Base-by-base conservation (phyloP, 129 eudicot genomes). In the Solidago caesia region DNA sequence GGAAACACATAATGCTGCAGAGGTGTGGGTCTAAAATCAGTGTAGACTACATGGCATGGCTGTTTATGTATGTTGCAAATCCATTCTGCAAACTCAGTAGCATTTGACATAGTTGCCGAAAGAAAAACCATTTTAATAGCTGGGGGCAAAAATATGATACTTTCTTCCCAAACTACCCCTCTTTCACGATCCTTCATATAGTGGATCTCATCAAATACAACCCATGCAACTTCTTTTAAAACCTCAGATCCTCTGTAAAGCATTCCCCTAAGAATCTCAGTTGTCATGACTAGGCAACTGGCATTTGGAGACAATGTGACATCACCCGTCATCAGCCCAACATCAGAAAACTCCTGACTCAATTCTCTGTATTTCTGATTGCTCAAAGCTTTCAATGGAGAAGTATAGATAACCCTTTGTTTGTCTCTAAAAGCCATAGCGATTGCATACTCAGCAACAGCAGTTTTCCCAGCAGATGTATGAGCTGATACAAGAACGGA, bases 71-170 rank as follows among this genome's bases (percentile, higher is more conserved):
- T 84, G 74, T 85, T 85, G 67, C 97, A 95, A 53, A 91, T 95
- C 99, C 99, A 95, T 84, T 95, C 99, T 6, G 99, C 99, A 84
- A 95, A 95, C 83, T 95, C 97, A 7, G 96, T 95, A 39, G 99
- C 97, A 85, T 95, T 95, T 5, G 99, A 95, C 99, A 91, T 95
- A 0, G 99, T 91, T 25, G 99, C 99, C 1, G 97, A 95, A 74
- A 95, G 89, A 79, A 95, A 95, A 26, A 95, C 94, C 99, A 95
- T 95, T 79, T 95, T 95, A 47, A 95, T 91, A 70, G 96, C 91
- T 4, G 97, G 96, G 39, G 97, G 96, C 81, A 89, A 81, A 80
- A 95, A 95, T 51, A 95, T 89, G 10, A 95, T 95, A 79, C 96
- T 95, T 79, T 95, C 99, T 81, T 95, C 99, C 96, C 99, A 95